Evolutionary conservation across 306 rosid genomes (phyloP).

Genomic region (Quillaja saponaria): DNA sequence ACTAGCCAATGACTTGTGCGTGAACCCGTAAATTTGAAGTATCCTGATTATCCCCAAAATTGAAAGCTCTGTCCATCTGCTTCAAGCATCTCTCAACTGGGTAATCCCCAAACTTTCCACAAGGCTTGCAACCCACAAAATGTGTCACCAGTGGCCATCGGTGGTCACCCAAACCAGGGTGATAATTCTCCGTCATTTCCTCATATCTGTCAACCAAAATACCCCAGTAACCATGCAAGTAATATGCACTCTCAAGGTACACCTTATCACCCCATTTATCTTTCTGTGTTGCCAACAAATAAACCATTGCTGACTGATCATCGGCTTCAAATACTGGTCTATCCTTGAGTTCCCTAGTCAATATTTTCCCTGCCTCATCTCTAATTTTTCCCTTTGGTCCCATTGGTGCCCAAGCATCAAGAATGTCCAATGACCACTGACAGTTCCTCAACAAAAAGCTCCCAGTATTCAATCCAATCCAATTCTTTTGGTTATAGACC

Average conservation of each 20-base stretch:
- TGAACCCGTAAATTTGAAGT: constrained; percentile 55
- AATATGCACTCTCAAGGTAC: constrained; percentile 46
- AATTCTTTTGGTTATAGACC: constrained; percentile 51
- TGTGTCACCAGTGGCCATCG: constrained; percentile 67
- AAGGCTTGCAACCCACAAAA: constrained; percentile 66
- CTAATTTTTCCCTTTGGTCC: constrained; percentile 66
- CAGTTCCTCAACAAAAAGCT: constrained; percentile 51
- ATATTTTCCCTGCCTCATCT: constrained; percentile 58
- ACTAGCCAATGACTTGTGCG: constrained; percentile 46
- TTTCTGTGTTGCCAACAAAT: constrained; percentile 38
- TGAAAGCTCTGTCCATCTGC: constrained; percentile 62
- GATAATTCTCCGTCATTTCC: constrained; percentile 51
- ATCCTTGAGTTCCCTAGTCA: constrained; percentile 48
- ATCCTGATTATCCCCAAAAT: constrained; percentile 66
- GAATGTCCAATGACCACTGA: constrained; percentile 69
- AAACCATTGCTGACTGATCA: constrained; percentile 86
- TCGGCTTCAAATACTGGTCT: constrained; percentile 81
- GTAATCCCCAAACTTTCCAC: constrained; percentile 63
- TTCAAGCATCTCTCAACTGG: constrained; percentile 57
- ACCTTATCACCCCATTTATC: constrained; percentile 53
- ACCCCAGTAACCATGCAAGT: constrained; percentile 62
- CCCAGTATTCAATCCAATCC: constrained; percentile 61
- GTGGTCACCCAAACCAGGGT: constrained; percentile 56
- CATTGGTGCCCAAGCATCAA: constrained; percentile 85
- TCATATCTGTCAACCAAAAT: constrained; percentile 55